These are phyloP conservation scores for Endotrypanum monterogeii DNA, from an alignment of 208 protist genomes.

Conservation along the genomic window DNA sequence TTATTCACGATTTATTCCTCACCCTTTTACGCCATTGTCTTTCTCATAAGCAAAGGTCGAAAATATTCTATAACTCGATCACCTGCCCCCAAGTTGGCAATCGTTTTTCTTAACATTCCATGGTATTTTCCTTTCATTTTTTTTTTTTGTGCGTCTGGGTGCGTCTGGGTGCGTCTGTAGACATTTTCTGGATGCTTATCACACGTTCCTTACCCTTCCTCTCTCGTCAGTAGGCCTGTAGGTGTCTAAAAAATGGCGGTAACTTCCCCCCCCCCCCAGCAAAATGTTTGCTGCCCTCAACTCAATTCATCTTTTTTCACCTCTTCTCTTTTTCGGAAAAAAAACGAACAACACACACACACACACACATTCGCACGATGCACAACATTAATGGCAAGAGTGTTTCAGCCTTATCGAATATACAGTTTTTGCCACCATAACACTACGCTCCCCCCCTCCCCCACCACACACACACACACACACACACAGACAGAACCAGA, in stretches of 20 bases:
- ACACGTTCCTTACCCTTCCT: background rate
- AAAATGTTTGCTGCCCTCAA: background rate
- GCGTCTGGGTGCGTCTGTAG: background rate
- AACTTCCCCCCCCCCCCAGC: too few relatives aligned
- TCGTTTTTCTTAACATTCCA: background rate
- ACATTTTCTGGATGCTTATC: background rate
- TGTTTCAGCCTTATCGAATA: background rate
- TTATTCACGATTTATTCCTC: too few relatives aligned
- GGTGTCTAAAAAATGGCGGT: too few relatives aligned
- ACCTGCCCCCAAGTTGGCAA: background rate
- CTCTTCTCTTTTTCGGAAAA: background rate
- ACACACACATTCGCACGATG: too few relatives aligned
- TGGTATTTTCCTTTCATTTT: background rate
- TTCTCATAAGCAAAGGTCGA: too few relatives aligned
- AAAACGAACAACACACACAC: too few relatives aligned
- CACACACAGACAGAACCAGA: background rate
- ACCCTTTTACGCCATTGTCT: background rate
- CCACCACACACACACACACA: too few relatives aligned
- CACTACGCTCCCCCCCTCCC: background rate
- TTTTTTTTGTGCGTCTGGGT: background rate
- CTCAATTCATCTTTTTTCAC: background rate
- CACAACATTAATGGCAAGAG: background rate
- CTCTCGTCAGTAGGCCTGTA: too few relatives aligned
- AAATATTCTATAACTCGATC: background rate
- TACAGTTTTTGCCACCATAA: background rate